phyloP scores from a whole-genome alignment of 495 filamentous ascomycete species.

The Neurospora africana region DNA sequence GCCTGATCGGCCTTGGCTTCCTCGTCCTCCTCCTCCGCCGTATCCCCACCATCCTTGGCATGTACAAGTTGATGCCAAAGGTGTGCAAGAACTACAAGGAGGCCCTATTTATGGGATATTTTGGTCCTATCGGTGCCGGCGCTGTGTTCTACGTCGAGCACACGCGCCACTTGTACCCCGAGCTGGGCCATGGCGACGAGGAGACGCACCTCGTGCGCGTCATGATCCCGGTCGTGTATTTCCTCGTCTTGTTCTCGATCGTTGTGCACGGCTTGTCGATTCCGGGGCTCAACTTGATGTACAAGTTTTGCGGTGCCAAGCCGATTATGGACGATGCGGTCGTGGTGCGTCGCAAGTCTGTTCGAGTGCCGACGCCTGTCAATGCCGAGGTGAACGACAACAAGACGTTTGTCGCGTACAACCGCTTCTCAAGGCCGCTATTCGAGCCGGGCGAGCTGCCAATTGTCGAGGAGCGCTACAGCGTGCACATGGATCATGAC shows the following conservation, averaged over 20 bases:
- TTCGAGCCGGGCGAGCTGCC: slow-evolving; percentile 18
- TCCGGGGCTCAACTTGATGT: slow-evolving; percentile 39
- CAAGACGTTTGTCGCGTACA: slow-evolving; percentile 41
- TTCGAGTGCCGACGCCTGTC: slow-evolving; percentile 38
- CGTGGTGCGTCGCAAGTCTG: slow-evolving; percentile 37
- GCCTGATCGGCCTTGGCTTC: slow-evolving; percentile 61
- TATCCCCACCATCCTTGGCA: slow-evolving; percentile 27
- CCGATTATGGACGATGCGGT: slow-evolving; percentile 43
- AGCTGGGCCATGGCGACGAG: slow-evolving; percentile 36
- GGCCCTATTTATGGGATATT: slow-evolving; percentile 76
- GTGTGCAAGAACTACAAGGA: slow-evolving; percentile 51
- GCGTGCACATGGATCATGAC: not conserved
- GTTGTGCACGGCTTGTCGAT: slow-evolving; percentile 49
- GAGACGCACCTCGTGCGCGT: slow-evolving; percentile 40
- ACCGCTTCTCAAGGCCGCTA: slow-evolving; percentile 42
- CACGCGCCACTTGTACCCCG: slow-evolving; percentile 43
- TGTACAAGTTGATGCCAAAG: slow-evolving; percentile 57
- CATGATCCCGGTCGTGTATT: slow-evolving; percentile 47
- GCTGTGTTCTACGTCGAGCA: slow-evolving; percentile 75
- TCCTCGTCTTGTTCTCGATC: slow-evolving; percentile 48
- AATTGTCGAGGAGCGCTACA: not conserved
- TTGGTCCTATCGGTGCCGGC: slow-evolving; percentile 81
- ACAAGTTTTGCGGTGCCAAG: slow-evolving; percentile 32
- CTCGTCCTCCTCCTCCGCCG: slow-evolving; percentile 58
- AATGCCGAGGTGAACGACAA: slow-evolving; percentile 35